These are phyloP conservation scores for Ophiocordyceps camponoti-leonardi DNA, from an alignment of 2,329 filamentous ascomycete genomes.

Conservation along the genomic window DNA sequence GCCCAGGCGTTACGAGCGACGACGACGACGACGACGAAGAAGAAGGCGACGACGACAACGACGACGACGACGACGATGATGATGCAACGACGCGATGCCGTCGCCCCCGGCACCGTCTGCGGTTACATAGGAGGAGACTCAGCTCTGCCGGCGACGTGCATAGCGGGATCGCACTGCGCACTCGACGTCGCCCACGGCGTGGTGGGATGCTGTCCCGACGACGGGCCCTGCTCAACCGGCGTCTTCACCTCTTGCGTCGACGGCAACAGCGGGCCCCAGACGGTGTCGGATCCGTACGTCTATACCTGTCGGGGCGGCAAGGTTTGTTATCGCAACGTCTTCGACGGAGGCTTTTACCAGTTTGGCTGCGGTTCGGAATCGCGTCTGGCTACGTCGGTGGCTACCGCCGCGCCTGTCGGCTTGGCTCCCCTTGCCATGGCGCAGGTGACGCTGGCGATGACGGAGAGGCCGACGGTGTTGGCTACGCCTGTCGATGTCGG, in stretches of 20 bases:
- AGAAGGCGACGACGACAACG: too few species aligned
- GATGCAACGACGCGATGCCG: constrained; percentile 11
- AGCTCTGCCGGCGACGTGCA: constrained; percentile 36
- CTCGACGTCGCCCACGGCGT: constrained; percentile 28
- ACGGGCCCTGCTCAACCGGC: constrained; percentile 30
- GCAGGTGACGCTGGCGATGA: constrained; percentile 23
- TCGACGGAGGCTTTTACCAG: constrained; percentile 36
- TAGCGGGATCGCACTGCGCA: constrained; percentile 39
- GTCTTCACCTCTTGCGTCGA: constrained; percentile 43
- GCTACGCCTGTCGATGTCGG: constrained; percentile 24
- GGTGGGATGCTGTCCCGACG: constrained; percentile 40
- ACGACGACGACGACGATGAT: neutral
- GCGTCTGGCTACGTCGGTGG: constrained; percentile 29
- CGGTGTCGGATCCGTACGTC: constrained; percentile 35
- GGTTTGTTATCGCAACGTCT: constrained; percentile 38
- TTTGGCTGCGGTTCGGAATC: constrained; percentile 36
- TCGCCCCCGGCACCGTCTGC: constrained; percentile 34
- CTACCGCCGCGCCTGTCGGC: constrained; percentile 24
- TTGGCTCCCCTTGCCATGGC: constrained; percentile 15
- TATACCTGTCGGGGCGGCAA: constrained; percentile 33
- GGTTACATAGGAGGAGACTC: constrained; percentile 37
- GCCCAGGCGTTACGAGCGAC: neutral
- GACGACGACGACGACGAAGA: too few species aligned
- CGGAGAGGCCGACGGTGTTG: constrained; percentile 19
- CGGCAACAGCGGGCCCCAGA: constrained; percentile 28